phyloP scores from a whole-genome alignment of 768 basidiomycete species.

The Lactarius quietus region DNA sequence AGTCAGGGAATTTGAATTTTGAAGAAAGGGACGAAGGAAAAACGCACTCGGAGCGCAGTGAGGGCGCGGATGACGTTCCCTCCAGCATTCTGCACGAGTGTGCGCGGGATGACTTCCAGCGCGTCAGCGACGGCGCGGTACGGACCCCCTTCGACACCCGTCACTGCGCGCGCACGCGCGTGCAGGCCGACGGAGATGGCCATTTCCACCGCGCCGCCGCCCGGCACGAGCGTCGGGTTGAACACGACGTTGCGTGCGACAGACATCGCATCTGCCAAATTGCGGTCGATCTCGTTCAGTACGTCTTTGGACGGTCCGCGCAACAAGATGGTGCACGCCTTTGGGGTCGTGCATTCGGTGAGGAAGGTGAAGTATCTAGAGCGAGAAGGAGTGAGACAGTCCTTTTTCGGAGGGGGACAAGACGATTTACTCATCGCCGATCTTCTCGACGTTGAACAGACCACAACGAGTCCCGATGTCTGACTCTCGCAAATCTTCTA shows the following conservation, averaged over 20 bases:
- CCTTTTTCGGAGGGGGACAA: not conserved
- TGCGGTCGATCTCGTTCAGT: conserved; percentile 96
- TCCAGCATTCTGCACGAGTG: conserved; percentile 91
- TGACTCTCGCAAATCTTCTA: conserved; percentile 88
- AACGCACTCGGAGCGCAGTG: conserved; percentile 84
- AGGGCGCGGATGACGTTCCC: conserved; percentile 92
- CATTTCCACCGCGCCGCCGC: conserved; percentile 98
- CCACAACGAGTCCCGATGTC: conserved; percentile 95
- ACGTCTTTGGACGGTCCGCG: conserved; percentile 98
- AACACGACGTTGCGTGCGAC: conserved; percentile 97
- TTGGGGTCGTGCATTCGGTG: conserved; percentile 83
- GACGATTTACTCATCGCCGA: conserved; percentile 81
- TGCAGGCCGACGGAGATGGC: conserved; percentile 88
- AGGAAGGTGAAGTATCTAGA: conserved; percentile 94
- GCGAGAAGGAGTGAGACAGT: no score
- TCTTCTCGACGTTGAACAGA: conserved; percentile 94
- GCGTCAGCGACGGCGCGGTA: conserved; percentile 92
- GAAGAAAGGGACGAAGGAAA: not conserved
- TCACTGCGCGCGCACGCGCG: conserved; percentile 70
- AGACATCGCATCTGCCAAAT: conserved; percentile 95
- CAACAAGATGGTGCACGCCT: conserved; percentile 97
- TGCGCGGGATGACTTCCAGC: conserved; percentile 95
- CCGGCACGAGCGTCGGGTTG: conserved; percentile 90
- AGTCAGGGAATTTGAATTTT: conserved; percentile 33
- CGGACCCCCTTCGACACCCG: conserved; percentile 89